Evolutionary conservation across 148 eudicot genomes (phyloP).

Genomic region (Diospyros kaki): DNA sequence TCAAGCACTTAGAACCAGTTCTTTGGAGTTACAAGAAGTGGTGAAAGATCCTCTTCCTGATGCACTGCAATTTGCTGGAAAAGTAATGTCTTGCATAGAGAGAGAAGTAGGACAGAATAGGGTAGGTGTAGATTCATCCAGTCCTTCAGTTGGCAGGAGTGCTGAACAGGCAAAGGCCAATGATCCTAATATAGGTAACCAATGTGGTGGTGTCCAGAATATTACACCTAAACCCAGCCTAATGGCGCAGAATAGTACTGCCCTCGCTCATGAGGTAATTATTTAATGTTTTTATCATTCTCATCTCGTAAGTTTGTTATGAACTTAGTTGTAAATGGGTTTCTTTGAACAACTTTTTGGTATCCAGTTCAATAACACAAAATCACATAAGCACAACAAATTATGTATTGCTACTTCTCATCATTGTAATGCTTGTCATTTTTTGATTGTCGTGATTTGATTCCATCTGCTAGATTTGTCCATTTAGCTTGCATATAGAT

Average conservation of each 20-base stretch:
- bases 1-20: conserved; percentile 45
- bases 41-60: conserved; percentile 60
- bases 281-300: conserved; percentile 7
- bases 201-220: neutral
- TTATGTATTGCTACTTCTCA: neutral
- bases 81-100: conserved; percentile 10
- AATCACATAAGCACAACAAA: neutral
- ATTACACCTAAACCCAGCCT: conserved; percentile 36
- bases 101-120: conserved; percentile 13
- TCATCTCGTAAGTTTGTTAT: conserved; percentile 6
- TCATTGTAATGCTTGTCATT: neutral
- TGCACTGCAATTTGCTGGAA: conserved; percentile 31
- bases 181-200: conserved; percentile 2
- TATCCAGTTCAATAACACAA: neutral
- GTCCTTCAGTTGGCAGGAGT: conserved; percentile 4
- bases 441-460: neutral
- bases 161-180: conserved; percentile 19
- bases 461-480: neutral
- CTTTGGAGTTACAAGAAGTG: conserved; percentile 37
- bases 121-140: conserved; percentile 11
- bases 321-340: no score
- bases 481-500: neutral
- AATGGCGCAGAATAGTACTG: conserved; percentile 49
- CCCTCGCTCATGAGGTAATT: conserved; percentile 39
- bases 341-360: neutral